phyloP scores from a whole-genome alignment of 2,329 filamentous ascomycete species.

The Helotiales sp. region DNA sequence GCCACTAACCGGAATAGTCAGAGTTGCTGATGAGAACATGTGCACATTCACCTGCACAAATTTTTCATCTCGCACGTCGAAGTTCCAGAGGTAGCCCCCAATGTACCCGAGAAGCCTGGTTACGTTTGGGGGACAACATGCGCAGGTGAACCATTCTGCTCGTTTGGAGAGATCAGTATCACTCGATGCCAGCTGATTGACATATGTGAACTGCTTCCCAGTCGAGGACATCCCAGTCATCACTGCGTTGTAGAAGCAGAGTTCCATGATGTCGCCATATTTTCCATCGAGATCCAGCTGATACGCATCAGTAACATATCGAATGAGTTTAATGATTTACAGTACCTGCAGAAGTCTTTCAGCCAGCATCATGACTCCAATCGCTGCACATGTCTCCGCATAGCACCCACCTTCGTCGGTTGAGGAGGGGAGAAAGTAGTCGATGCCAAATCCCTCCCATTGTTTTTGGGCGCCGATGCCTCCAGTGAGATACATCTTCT shows the following conservation, averaged over 20 bases:
- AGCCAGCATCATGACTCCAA: conserved; percentile 65
- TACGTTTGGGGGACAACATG: conserved; percentile 66
- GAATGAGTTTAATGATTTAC: background rate
- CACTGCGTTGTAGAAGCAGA: conserved; percentile 64
- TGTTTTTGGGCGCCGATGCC: conserved; percentile 62
- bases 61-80: conserved; percentile 41
- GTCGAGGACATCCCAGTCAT: conserved; percentile 61
- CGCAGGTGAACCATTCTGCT: conserved; percentile 62
- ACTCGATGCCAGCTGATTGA: conserved; percentile 63
- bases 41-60: conserved; percentile 57
- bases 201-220: conserved; percentile 64
- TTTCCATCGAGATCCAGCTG: conserved; percentile 55
- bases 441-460: conserved; percentile 64
- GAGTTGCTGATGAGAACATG: conserved; percentile 57
- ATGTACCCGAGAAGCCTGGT: conserved; percentile 59
- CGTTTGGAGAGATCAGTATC: conserved; percentile 54
- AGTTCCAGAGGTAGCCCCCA: conserved; percentile 61
- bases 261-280: conserved; percentile 64
- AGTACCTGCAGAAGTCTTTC: conserved; percentile 57
- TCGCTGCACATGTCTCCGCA: conserved; percentile 64
- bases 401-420: conserved; percentile 67
- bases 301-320: conserved; percentile 5
- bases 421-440: conserved; percentile 63
- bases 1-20: conserved; percentile 47
- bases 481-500: conserved; percentile 67